Evolutionary conservation across 768 basidiomycete species (phyloP).

Genomic region (Strobilomyces dryophilus): DNA sequence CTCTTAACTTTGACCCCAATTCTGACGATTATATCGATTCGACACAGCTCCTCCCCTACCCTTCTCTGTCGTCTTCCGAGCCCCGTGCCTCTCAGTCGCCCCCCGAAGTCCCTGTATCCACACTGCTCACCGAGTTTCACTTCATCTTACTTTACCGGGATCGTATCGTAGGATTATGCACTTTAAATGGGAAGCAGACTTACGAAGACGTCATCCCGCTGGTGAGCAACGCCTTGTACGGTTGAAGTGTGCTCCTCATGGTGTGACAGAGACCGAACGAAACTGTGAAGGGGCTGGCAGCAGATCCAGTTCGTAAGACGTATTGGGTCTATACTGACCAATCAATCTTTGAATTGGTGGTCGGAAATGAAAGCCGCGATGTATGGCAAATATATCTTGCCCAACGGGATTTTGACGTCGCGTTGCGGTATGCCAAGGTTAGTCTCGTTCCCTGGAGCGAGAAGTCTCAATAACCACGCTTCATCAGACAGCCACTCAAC

Average conservation of each 20-base stretch:
- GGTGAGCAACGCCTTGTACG: conserved; percentile 41
- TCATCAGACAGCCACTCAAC: conserved; percentile 78
- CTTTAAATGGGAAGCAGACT: conserved; percentile 72
- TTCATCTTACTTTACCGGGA: conserved; percentile 83
- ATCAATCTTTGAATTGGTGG: conserved; percentile 82
- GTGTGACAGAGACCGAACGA: conserved; percentile 66
- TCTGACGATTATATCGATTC: conserved; percentile 75
- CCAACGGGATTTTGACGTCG: conserved; percentile 71
- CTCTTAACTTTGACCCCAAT: conserved; percentile 62
- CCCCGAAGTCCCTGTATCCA: conserved; percentile 59
- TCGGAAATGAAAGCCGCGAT: conserved; percentile 86
- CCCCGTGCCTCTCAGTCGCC: conserved; percentile 14
- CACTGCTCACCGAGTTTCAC: conserved; percentile 89
- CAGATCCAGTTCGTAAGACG: conserved; percentile 84
- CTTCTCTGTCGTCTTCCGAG: conserved; percentile 35
- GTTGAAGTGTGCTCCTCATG: conserved; percentile 4
- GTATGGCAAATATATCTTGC: conserved; percentile 91
- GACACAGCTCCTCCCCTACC: conserved; percentile 78
- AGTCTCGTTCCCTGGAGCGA: conserved; percentile 9
- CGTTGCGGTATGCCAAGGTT: conserved; percentile 81
- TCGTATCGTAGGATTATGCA: conserved; percentile 71
- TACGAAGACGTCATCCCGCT: conserved; percentile 83
- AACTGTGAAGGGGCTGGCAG: conserved; percentile 64
- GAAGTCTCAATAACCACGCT: conserved; percentile 1
- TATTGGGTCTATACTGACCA: conserved; percentile 93